phyloP scores from a whole-genome alignment of 176 grass and related monocot genomes.

The Raddia guianensis region DNA sequence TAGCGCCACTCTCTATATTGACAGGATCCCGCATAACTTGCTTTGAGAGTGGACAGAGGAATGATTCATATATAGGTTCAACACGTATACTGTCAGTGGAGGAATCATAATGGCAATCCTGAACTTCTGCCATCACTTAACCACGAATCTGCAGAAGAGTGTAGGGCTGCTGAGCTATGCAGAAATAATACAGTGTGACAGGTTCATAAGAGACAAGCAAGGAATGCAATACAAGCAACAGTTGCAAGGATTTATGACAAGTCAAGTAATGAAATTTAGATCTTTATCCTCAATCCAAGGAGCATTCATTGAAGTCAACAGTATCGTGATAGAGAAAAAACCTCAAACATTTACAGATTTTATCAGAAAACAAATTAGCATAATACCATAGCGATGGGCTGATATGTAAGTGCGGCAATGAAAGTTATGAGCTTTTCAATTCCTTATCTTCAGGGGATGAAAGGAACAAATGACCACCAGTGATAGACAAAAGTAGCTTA shows the following conservation, averaged over 20 bases:
- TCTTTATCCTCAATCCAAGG: neutral
- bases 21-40: slow-evolving; percentile 93
- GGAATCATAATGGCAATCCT: slow-evolving; percentile 59
- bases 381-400: neutral
- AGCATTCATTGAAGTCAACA: neutral
- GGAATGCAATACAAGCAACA: neutral
- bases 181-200: neutral
- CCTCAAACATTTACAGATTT: neutral
- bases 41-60: slow-evolving; percentile 84
- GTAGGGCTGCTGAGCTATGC: neutral
- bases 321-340: neutral
- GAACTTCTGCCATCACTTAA: slow-evolving; percentile 62
- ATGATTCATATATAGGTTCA: slow-evolving; percentile 89
- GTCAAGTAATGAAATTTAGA: neutral
- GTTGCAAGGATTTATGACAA: neutral
- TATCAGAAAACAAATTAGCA: neutral
- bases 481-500: neutral
- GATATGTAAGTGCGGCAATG: neutral
- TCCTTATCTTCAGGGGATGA: neutral
- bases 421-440: neutral
- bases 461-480: neutral
- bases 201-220: neutral
- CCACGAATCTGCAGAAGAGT: slow-evolving; percentile 45
- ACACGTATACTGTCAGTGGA: slow-evolving; percentile 59
- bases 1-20: slow-evolving; percentile 73